These are phyloP conservation scores for Parastagonospora nodorum DNA, from an alignment of 2,329 filamentous ascomycete species.

Conservation along the genomic window DNA sequence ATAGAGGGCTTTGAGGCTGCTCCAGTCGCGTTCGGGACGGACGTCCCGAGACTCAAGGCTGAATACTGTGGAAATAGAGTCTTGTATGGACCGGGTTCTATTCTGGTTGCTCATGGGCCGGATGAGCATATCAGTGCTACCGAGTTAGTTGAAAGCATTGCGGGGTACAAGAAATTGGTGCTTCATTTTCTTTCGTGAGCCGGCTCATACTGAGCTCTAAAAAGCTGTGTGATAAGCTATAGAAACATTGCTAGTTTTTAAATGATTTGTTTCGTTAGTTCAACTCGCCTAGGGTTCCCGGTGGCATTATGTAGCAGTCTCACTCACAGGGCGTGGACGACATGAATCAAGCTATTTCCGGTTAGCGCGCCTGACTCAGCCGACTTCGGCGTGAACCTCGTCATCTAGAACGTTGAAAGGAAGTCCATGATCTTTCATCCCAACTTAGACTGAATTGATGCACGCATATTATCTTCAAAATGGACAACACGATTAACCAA, in stretches of 20 bases:
- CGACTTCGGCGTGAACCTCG: background rate
- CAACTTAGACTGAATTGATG: background rate
- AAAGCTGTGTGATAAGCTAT: background rate
- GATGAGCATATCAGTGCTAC: background rate
- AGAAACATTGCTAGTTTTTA: background rate
- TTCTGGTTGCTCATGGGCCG: background rate
- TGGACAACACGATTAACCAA: background rate
- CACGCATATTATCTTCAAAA: background rate
- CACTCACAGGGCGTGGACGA: background rate
- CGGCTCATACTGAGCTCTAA: too few relatives aligned
- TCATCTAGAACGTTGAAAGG: background rate
- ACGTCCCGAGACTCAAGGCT: background rate
- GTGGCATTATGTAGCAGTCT: background rate
- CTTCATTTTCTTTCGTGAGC: background rate
- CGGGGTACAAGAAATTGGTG: background rate
- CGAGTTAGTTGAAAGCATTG: background rate
- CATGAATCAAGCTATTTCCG: background rate
- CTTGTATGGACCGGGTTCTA: background rate
- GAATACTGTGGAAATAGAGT: background rate
- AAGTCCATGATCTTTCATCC: background rate
- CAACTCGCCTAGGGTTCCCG: too few relatives aligned
- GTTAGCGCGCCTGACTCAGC: background rate
- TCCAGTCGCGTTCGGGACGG: background rate
- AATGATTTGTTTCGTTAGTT: too few relatives aligned
- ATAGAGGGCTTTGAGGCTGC: background rate